Evolutionary conservation across 257 asterid genomes (phyloP).

Genomic region (Petunia secreta): DNA sequence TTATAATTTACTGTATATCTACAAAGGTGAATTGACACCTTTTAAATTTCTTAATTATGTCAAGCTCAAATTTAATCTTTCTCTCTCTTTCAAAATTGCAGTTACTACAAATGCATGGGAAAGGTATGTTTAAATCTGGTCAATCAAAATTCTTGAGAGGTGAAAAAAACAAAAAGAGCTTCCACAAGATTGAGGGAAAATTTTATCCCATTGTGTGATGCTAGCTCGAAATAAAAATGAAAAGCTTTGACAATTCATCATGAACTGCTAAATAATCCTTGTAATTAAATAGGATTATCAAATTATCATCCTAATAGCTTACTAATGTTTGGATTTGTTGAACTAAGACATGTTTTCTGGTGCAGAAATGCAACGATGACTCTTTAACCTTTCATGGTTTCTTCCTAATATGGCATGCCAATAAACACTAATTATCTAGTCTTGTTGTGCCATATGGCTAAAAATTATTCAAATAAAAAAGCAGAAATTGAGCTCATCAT

Average conservation of each 20-base stretch:
- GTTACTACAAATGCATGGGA: too few relatives aligned
- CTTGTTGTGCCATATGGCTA: constrained; percentile 22
- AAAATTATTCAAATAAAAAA: constrained; percentile 22
- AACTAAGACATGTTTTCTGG: neutral
- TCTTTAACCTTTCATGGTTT: constrained; percentile 27
- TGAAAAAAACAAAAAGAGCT: neutral
- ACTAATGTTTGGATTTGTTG: neutral
- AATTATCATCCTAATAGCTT: neutral
- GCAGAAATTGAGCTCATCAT: constrained; percentile 25
- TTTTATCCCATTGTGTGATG: neutral
- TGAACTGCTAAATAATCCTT: neutral
- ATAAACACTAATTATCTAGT: constrained; percentile 18
- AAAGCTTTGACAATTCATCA: neutral
- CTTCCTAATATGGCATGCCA: constrained; percentile 28
- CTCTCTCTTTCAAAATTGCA: too few relatives aligned
- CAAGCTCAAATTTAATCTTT: neutral
- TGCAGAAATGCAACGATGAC: constrained; percentile 36
- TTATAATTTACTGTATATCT: neutral
- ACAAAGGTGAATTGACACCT: neutral
- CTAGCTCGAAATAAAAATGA: neutral
- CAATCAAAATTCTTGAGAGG: neutral
- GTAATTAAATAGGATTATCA: neutral
- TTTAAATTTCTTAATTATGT: neutral
- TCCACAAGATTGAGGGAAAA: neutral
- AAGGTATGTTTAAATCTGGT: too few relatives aligned